Conservation (phyloP, 2,329 filamentous ascomycete genomes). For the Rugonectria rugulosa region DNA sequence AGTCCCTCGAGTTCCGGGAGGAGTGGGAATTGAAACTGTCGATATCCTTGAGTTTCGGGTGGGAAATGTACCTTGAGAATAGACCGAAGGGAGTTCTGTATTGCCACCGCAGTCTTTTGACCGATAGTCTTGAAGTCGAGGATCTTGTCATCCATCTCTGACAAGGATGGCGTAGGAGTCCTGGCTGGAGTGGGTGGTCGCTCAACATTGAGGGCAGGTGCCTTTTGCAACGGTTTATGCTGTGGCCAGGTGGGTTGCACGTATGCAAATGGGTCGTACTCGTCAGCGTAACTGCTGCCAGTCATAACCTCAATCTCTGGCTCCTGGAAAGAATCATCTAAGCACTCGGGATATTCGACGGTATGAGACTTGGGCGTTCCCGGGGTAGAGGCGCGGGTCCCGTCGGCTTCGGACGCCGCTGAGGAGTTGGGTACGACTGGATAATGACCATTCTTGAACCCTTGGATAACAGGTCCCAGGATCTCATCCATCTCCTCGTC, state of each 20-base stretch:
- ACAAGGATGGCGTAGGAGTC: conserved; percentile 50
- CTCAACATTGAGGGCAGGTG: conserved; percentile 38
- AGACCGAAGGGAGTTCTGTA: conserved; percentile 65
- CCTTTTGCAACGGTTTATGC: conserved; percentile 28
- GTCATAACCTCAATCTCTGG: conserved; percentile 22
- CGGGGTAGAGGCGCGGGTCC: conserved; percentile 30
- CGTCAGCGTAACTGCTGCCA: conserved; percentile 34
- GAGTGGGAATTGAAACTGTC: conserved; percentile 56
- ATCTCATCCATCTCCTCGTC: conserved; percentile 51
- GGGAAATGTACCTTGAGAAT: conserved; percentile 61
- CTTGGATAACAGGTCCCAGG: conserved; percentile 56
- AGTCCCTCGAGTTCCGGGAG: conserved; percentile 58
- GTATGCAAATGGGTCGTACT: conserved; percentile 59
- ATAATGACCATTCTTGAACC: conserved; percentile 47
- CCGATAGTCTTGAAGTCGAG: conserved; percentile 52
- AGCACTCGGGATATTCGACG: conserved; percentile 11
- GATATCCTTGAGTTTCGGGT: conserved; percentile 54
- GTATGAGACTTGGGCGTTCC: conserved; percentile 37
- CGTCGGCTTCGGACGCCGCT: conserved; percentile 30
- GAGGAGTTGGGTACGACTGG: conserved; percentile 37
- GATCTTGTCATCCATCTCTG: conserved; percentile 49
- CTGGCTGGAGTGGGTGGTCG: conserved; percentile 52
- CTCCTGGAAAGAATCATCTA: conserved; percentile 25
- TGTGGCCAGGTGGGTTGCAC: conserved; percentile 36
- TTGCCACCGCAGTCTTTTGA: conserved; percentile 56